Evolutionary conservation across 306 rosid genomes (phyloP), one percentile per base, ranked within the genome.

Genomic region (Trichosanthes truncata): DNA sequence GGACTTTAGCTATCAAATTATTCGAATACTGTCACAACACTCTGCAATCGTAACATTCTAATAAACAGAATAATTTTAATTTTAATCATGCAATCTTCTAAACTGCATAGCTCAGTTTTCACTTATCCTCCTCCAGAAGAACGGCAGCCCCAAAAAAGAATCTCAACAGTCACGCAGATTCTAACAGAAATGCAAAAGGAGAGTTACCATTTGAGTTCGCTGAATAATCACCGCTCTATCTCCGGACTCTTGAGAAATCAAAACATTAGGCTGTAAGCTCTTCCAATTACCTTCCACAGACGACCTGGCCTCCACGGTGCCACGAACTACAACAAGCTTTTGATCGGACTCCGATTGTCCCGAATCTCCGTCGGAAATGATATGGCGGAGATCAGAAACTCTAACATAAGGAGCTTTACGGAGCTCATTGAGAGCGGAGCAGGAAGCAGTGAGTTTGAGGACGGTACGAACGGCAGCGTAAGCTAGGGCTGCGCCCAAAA

Each of bases 351-450:
- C 82, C 3, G 80, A 73, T 20, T 49, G 65, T 29, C 67, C 83
- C 38, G 79, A n/a, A 21, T 49, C 33, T 33, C 84, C 87, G n/a
- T 31, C 68, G 62, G 72, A 62, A 41, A 92, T 85, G 68, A 91
- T 79, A 4, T 89, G 87, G 1, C 99, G 97, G 65, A 95, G 97
- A 87, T 91, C 99, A 38, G 93, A 88, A 45, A 92, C 97, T 23
- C 80, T 43, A 45, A 89, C 79, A 69, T 80, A 80, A 25, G 98
- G 98, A 13, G 97, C 91, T 20, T 6, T n/a, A 59, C 77, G 86
- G 81, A 95, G 87, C 75, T 88, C 88, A 1, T 78, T 45, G 74
- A 95, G 90, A 63, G 97, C 88, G 80, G 91, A 51, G 21, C 93
- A 87, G 61, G 78, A 41, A 76, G 87, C 62, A 33, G 87, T 40